A percentile compares a stretch with the other conserved stretches of the same genome.
These are phyloP conservation scores for Leccinellum luteum DNA, from an alignment of 768 basidiomycete genomes.

Conservation along the genomic window DNA sequence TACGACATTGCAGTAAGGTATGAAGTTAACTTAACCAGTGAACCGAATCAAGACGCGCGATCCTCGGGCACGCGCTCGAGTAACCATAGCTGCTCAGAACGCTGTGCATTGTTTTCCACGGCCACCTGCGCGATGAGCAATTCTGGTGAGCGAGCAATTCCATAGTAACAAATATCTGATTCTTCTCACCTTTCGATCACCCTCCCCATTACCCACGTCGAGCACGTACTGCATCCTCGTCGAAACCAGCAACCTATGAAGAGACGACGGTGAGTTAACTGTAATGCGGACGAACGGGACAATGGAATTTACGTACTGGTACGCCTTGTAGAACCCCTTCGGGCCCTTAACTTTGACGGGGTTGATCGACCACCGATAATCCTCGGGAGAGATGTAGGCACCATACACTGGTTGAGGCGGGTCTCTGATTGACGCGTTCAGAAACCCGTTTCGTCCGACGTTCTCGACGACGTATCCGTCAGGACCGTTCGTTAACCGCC, in stretches of 20 bases:
- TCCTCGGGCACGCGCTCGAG: background rate
- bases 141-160: background rate
- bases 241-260: background rate
- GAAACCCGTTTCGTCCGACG: background rate
- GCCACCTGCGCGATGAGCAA: background rate
- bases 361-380: slow-evolving; percentile 3
- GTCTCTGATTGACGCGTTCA: background rate
- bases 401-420: background rate
- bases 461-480: slow-evolving; percentile 1
- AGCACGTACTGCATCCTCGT: background rate
- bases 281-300: background rate
- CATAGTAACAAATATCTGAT: background rate
- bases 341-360: background rate
- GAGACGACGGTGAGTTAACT: background rate
- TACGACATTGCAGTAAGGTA: too few relatives aligned
- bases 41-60: background rate
- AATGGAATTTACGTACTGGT: background rate
- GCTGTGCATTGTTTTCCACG: background rate
- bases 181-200: background rate
- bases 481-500: background rate
- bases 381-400: background rate
- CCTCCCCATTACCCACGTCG: background rate
- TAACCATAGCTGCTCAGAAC: slow-evolving; percentile 5
- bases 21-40: too few relatives aligned
- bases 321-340: background rate